These are phyloP conservation scores for Tausonia pullulans DNA, from an alignment of 1,284 basidiomycete genomes.

Conservation along the genomic window DNA sequence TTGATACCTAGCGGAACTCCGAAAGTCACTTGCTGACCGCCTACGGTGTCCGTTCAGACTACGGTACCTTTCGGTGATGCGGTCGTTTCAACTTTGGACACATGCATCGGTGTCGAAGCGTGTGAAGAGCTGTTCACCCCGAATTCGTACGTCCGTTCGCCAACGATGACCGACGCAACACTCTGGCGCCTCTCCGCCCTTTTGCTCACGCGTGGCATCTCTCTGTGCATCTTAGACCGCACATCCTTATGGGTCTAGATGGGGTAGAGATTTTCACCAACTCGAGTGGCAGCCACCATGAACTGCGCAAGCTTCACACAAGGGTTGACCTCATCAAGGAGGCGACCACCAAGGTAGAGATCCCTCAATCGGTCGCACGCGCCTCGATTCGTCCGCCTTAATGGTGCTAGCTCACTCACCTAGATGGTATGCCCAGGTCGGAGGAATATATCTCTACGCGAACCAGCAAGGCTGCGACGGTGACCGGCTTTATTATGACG, in stretches of 20 bases:
- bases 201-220: background rate
- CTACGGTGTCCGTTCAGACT: constrained; percentile 35
- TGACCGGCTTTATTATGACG: constrained; percentile 94
- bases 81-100: constrained; percentile 84
- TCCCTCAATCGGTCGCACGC: background rate
- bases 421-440: constrained; percentile 47
- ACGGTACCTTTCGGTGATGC: constrained; percentile 94
- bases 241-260: constrained; percentile 91
- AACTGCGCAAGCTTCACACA: constrained; percentile 82
- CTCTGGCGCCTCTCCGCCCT: too few species aligned
- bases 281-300: constrained; percentile 93
- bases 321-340: constrained; percentile 93
- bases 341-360: constrained; percentile 74
- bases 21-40: too few species aligned
- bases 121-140: constrained; percentile 98
- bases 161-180: too few species aligned
- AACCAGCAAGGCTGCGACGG: constrained; percentile 99
- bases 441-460: constrained; percentile 92
- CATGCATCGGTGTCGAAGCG: constrained; percentile 88
- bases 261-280: constrained; percentile 99
- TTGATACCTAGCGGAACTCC: too few species aligned
- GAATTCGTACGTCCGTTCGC: constrained; percentile 49
- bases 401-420: too few species aligned
- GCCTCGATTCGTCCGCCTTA: background rate
- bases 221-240: constrained; percentile 50